Conservation (phyloP, 306 rosid genomes). For the Dicorynia guianensis region DNA sequence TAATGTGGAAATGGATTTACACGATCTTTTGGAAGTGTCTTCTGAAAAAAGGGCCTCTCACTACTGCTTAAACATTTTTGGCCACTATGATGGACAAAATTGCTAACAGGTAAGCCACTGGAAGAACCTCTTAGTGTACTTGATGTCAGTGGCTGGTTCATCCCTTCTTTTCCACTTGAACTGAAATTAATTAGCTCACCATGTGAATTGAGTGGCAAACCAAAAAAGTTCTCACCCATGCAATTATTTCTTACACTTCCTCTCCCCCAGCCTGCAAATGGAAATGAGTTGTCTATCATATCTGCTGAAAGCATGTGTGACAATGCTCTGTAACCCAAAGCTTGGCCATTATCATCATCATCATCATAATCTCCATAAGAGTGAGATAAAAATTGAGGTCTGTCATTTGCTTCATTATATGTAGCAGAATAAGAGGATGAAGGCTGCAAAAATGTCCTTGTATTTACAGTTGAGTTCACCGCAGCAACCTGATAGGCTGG, state of each 20-base stretch:
- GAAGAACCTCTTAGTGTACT: constrained; percentile 50
- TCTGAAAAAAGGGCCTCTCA: constrained; percentile 55
- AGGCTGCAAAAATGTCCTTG: constrained; percentile 53
- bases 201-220: constrained; percentile 95
- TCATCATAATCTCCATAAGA: constrained; percentile 50
- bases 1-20: constrained; percentile 61
- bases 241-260: constrained; percentile 52
- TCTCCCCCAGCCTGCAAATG: constrained; percentile 57
- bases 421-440: constrained; percentile 55
- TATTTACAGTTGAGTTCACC: constrained; percentile 50
- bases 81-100: constrained; percentile 43
- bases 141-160: constrained; percentile 55
- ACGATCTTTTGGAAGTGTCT: constrained; percentile 55
- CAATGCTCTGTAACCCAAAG: constrained; percentile 46
- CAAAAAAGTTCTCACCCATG: constrained; percentile 54
- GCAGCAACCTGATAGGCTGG: constrained; percentile 50
- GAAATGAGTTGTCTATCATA: constrained; percentile 50
- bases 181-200: constrained; percentile 84
- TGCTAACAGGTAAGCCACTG: constrained; percentile 51
- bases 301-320: constrained; percentile 49
- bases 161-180: constrained; percentile 57
- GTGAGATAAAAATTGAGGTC: constrained; percentile 50
- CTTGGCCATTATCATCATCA: constrained; percentile 38
- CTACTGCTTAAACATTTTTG: constrained; percentile 51
- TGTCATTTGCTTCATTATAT: constrained; percentile 55